A percentile compares a stretch with the other conserved stretches of the same genome.
phyloP scores from a whole-genome alignment of 805 yeast genomes.

The Ogataea philodendri region DNA sequence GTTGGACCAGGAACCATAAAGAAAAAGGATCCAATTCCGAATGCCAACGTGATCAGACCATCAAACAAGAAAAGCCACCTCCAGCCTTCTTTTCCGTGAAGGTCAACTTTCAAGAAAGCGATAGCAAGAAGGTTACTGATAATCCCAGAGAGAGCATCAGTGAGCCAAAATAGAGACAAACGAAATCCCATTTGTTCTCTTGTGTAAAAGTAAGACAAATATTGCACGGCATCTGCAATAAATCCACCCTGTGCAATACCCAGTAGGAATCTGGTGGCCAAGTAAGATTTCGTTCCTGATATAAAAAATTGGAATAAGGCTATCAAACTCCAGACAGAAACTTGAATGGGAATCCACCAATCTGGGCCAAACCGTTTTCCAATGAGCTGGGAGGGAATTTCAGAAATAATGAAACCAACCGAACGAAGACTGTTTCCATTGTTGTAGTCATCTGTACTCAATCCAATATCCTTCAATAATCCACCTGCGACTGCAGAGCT shows the following conservation, averaged over 20 bases:
- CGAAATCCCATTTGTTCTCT: slow-evolving; percentile 43
- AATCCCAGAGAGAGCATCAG: slow-evolving; percentile 41
- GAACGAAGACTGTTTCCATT: slow-evolving; percentile 45
- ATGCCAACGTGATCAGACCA: slow-evolving; percentile 27
- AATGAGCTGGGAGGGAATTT: slow-evolving; percentile 59
- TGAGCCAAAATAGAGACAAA: slow-evolving; percentile 47
- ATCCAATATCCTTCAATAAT: slow-evolving; percentile 44
- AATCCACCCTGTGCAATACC: slow-evolving; percentile 39
- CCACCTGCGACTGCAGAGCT: slow-evolving; percentile 55
- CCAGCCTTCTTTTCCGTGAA: slow-evolving; percentile 34
- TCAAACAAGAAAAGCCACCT: slow-evolving; percentile 37
- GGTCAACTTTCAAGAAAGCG: slow-evolving; percentile 42
- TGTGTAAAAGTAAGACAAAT: slow-evolving; percentile 39
- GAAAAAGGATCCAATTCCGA: slow-evolving; percentile 47
- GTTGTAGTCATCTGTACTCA: slow-evolving; percentile 55
- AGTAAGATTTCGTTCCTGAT: slow-evolving; percentile 28
- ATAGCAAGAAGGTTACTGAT: slow-evolving; percentile 46
- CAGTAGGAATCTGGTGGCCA: slow-evolving; percentile 32
- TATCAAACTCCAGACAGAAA: slow-evolving; percentile 50
- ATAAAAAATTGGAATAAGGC: slow-evolving; percentile 39
- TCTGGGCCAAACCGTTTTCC: slow-evolving; percentile 61
- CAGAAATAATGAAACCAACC: slow-evolving; percentile 49
- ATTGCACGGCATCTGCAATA: slow-evolving; percentile 34
- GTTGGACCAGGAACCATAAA: slow-evolving; percentile 57
- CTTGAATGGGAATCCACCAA: slow-evolving; percentile 54